A percentile compares a stretch with the other conserved stretches of the same genome.
Conservation (phyloP, 2,329 filamentous ascomycete species). For the Falciphora oryzae region DNA sequence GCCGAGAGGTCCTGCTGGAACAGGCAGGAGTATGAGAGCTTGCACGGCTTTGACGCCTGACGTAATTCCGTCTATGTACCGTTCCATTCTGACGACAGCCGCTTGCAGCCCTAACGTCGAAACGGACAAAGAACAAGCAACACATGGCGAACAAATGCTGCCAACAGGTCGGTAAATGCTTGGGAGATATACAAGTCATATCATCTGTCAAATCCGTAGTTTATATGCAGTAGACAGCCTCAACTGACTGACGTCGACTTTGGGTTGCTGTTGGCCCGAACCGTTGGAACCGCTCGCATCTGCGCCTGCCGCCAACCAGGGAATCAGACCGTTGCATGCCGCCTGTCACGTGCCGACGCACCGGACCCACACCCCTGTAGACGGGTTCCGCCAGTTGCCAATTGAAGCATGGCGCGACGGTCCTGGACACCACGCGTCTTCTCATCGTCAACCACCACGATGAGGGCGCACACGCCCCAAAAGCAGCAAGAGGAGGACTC, state of each 20-base stretch:
- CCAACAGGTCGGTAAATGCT: too few relatives aligned
- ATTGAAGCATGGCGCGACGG: conserved; percentile 1
- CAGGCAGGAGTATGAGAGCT: too few relatives aligned
- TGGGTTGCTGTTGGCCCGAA: not conserved
- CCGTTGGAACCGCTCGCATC: not conserved
- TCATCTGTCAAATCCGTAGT: not conserved
- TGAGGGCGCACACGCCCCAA: conserved; percentile 20
- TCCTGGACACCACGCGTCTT: conserved; percentile 8
- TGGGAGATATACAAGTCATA: not conserved
- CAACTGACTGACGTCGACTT: not conserved
- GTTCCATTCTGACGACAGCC: not conserved
- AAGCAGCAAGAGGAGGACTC: conserved; percentile 19
- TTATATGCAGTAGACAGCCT: not conserved
- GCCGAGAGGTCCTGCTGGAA: too few relatives aligned
- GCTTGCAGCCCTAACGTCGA: not conserved
- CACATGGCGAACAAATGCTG: too few relatives aligned
- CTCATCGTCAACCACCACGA: conserved; percentile 6
- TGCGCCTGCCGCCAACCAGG: too few relatives aligned
- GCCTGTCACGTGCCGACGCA: not conserved
- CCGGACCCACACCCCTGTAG: not conserved
- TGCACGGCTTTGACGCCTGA: not conserved
- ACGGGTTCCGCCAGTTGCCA: conserved; percentile 2
- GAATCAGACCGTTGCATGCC: not conserved
- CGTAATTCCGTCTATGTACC: not conserved
- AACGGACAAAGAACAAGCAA: not conserved